Base-by-base conservation (phyloP, 345 rosid species). In the Moricandia moricandioides region DNA sequence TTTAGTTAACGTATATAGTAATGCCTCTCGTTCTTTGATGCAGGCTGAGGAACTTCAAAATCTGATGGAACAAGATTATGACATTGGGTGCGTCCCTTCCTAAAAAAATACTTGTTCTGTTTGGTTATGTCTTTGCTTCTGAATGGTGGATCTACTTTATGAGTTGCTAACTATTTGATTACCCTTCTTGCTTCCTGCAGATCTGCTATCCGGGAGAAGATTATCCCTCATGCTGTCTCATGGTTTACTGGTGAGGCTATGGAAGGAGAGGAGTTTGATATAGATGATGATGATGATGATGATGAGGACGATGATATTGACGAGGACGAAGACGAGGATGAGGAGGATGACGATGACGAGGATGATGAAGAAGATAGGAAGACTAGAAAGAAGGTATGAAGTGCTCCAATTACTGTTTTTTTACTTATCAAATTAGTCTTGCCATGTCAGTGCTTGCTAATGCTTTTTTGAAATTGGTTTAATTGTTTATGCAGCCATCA, bases 161-260 rank as follows among this genome's bases (percentile, higher is more conserved):
- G 49, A 59, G 66, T 18, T 59, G 60, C 29, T 52, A 74, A 40
- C 3, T 40, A 17, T 21, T 21, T 65, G 51, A 54, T 52, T 27
- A 17, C 7, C 40, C 8, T 4, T 57, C 0, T 65, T 71, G 6
- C 58, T 61, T 72, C 58, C 17, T 74, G 72, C 77, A 93, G 98
- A 80, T 87, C 93, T 33, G 90, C 94, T 34, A 87, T 93, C 55
- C 85, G 85, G 68, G 97, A 89, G 69, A 88, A 88, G 84, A 87
- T 93, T 58, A 88, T 91, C 34, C 93, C 98, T 3, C 96, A 83
- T 80, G 97, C 98, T 17, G 94, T 93, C 18, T 89, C 92, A 52
- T 93, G 97, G 97, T 93, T 74, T 69, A 93, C 95, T 0, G 98
- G 98, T 8, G 98, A 93, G 82, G 97, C 97, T 52, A 69, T 86